phyloP scores from a whole-genome alignment of 129 eudicot species.

The Flaveria ramosissima region DNA sequence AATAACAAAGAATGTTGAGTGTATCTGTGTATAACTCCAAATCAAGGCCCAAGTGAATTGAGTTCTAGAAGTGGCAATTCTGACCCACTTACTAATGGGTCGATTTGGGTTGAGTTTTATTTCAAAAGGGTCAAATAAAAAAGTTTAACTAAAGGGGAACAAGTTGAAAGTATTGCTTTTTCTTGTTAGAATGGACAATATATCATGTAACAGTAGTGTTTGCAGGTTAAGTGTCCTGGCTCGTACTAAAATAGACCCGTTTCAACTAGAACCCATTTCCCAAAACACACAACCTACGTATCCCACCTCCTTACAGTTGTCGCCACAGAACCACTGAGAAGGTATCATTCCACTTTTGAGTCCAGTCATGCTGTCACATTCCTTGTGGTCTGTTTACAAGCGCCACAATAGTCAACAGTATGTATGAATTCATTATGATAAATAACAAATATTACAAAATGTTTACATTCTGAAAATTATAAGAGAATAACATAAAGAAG shows the following conservation, averaged over 20 bases:
- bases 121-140: neutral
- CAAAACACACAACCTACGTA: neutral
- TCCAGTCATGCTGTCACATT: conserved; percentile 47
- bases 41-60: neutral
- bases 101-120: conserved; percentile 6
- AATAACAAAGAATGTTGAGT: conserved; percentile 8
- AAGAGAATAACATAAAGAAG: conserved; percentile 6
- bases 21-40: conserved; percentile 6
- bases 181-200: too few relatives aligned
- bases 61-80: neutral
- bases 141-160: neutral
- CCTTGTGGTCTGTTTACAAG: conserved; percentile 66
- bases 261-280: conserved; percentile 1
- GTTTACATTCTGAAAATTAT: conserved; percentile 1
- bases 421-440: neutral
- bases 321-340: conserved; percentile 79
- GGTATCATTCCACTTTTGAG: conserved; percentile 34
- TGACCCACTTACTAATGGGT: neutral
- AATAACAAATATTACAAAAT: neutral
- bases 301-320: conserved; percentile 67
- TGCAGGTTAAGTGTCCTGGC: neutral
- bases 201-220: too few relatives aligned
- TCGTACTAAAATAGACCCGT: neutral
- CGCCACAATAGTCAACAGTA: conserved; percentile 19
- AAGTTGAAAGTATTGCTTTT: too few relatives aligned